Evolutionary conservation across 2,329 filamentous ascomycete species (phyloP).

Genomic region (Aspergillus thermomutatus): DNA sequence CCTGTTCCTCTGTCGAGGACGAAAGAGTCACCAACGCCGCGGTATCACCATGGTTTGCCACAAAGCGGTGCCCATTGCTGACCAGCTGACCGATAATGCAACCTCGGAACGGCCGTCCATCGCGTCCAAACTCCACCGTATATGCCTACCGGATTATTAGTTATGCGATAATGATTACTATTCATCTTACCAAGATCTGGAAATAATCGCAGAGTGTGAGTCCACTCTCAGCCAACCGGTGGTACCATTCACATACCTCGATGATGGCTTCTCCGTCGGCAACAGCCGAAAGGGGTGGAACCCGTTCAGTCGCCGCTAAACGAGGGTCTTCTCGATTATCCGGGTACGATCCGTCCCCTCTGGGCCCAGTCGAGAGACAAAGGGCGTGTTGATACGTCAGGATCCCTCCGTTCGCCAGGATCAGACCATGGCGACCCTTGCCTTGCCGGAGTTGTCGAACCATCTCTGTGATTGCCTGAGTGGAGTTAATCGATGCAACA

Average conservation of each 20-base stretch:
- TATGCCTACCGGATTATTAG: slow-evolving; percentile 49
- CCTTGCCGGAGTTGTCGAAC: slow-evolving; percentile 50
- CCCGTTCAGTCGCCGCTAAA: slow-evolving; percentile 37
- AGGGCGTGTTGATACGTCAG: slow-evolving; percentile 64
- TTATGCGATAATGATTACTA: neutral
- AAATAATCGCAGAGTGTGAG: neutral
- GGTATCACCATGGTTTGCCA: slow-evolving; percentile 45
- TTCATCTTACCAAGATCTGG: neutral
- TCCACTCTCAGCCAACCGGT: no score
- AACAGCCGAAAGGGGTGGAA: slow-evolving; percentile 41
- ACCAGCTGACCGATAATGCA: slow-evolving; percentile 54
- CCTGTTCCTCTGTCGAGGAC: neutral
- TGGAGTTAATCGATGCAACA: no score
- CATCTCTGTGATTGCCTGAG: slow-evolving; percentile 54
- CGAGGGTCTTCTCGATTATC: slow-evolving; percentile 19
- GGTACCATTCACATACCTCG: slow-evolving; percentile 43
- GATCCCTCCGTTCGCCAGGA: slow-evolving; percentile 64
- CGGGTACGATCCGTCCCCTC: slow-evolving; percentile 21
- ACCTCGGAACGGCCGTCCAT: slow-evolving; percentile 47
- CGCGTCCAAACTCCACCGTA: slow-evolving; percentile 55
- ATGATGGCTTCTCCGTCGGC: slow-evolving; percentile 51
- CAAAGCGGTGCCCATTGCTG: slow-evolving; percentile 47
- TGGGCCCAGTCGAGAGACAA: slow-evolving; percentile 51
- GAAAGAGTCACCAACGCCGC: neutral
- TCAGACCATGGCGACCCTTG: slow-evolving; percentile 49